Conservation (phyloP, 768 basidiomycete species). For the Rickenella mellea region DNA sequence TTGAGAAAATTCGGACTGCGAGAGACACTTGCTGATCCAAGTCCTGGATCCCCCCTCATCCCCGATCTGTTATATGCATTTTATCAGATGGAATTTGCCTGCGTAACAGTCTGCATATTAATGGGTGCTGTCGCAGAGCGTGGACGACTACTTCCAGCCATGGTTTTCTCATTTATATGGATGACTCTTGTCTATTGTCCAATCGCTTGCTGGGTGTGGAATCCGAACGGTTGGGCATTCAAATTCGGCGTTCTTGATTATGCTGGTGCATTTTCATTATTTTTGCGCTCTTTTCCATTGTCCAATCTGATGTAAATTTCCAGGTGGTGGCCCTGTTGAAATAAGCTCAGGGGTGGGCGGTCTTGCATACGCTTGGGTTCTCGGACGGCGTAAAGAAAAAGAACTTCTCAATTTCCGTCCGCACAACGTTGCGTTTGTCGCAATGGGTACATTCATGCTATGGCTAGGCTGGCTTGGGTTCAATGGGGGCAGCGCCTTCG, state of each 20-base stretch:
- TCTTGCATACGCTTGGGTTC: constrained; percentile 78
- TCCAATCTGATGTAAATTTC: background rate
- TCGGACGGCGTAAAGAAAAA: constrained; percentile 69
- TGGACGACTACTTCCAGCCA: constrained; percentile 71
- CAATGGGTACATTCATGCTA: constrained; percentile 75
- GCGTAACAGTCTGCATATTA: constrained; percentile 69
- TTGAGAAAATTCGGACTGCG: constrained; percentile 70
- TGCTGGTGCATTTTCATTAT: constrained; percentile 46
- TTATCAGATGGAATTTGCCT: constrained; percentile 83
- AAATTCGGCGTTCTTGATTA: constrained; percentile 83
- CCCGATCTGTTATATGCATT: constrained; percentile 79
- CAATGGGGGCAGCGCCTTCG: constrained; percentile 85
- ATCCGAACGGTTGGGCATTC: constrained; percentile 73
- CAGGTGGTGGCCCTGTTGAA: constrained; percentile 82
- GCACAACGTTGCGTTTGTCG: constrained; percentile 79
- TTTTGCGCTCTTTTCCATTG: constrained; percentile 5
- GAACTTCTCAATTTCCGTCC: constrained; percentile 76
- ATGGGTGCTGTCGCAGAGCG: constrained; percentile 82
- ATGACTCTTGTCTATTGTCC: constrained; percentile 83
- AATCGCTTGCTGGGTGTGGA: constrained; percentile 82
- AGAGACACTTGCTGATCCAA: constrained; percentile 60
- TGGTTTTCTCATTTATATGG: constrained; percentile 80
- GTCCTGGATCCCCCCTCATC: constrained; percentile 72
- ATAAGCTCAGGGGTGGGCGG: constrained; percentile 80
- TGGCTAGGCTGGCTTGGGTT: constrained; percentile 85